Percentiles rank a stretch among this genome's conserved stretches.
These are phyloP conservation scores for Lactarius trivialis DNA, from an alignment of 768 basidiomycete species.

Conservation along the genomic window DNA sequence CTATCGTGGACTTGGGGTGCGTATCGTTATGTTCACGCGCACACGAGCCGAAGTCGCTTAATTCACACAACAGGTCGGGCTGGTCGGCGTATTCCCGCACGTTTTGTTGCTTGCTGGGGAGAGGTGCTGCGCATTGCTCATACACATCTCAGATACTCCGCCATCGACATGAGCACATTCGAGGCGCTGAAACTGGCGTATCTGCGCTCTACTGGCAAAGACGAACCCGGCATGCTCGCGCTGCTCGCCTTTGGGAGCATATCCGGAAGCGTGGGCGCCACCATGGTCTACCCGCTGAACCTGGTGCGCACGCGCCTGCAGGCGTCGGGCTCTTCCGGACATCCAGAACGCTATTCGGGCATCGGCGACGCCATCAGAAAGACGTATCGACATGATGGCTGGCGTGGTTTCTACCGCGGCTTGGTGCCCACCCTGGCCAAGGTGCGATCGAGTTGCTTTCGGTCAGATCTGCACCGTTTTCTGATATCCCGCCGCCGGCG, in stretches of 20 bases:
- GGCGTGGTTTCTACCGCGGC: slow-evolving; percentile 92
- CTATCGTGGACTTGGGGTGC: slow-evolving; percentile 84
- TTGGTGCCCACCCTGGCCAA: slow-evolving; percentile 90
- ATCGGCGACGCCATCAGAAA: slow-evolving; percentile 75
- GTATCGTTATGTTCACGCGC: slow-evolving; percentile 31
- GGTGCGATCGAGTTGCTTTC: slow-evolving; percentile 33
- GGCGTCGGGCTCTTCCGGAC: slow-evolving; percentile 92
- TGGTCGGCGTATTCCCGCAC: slow-evolving; percentile 94
- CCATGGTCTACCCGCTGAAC: slow-evolving; percentile 88
- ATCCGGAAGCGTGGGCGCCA: slow-evolving; percentile 90
- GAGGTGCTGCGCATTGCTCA: slow-evolving; percentile 14
- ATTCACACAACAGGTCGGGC: slow-evolving; percentile 67
- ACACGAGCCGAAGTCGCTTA: slow-evolving; percentile 16
- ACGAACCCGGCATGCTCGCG: slow-evolving; percentile 86
- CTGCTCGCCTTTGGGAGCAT: slow-evolving; percentile 86
- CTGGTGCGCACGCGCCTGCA: slow-evolving; percentile 92
- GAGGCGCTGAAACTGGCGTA: slow-evolving; percentile 93
- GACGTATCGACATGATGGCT: slow-evolving; percentile 81
- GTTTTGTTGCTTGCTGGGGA: slow-evolving; percentile 27
- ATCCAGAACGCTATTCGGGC: slow-evolving; percentile 87
- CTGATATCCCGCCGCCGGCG: neutral
- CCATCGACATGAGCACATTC: slow-evolving; percentile 97
- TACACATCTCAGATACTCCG: slow-evolving; percentile 56
- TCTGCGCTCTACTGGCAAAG: slow-evolving; percentile 73
- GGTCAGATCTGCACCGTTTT: neutral